Percentiles rank a stretch among this genome's conserved stretches.
Conservation (phyloP, 2,329 filamentous ascomycete genomes). For the Sporothrix euskadiensis region DNA sequence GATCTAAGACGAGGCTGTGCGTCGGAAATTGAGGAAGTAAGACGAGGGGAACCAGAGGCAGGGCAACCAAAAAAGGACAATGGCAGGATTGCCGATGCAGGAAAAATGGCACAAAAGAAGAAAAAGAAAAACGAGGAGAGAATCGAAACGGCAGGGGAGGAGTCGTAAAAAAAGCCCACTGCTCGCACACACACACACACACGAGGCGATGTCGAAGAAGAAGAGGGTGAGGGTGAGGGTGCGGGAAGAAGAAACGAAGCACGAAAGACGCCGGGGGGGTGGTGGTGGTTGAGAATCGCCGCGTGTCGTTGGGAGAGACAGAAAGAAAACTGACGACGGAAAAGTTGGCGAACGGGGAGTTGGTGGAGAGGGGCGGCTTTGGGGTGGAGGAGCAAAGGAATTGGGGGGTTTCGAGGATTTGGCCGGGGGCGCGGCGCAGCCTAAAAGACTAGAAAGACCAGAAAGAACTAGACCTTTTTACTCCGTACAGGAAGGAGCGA, state of each 20-base stretch:
- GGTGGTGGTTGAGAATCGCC: conserved; percentile 15
- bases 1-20: conserved; percentile 1
- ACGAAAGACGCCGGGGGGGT: conserved; percentile 14
- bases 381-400: conserved; percentile 19
- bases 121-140: neutral
- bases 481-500: neutral
- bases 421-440: neutral
- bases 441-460: neutral
- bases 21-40: neutral
- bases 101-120: neutral
- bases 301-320: conserved; percentile 21
- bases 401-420: conserved; percentile 20
- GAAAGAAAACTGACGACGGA: conserved; percentile 2
- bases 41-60: neutral
- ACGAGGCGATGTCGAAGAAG: neutral
- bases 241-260: neutral
- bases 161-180: neutral
- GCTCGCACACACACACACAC: conserved; percentile 15
- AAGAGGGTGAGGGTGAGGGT: neutral
- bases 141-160: neutral
- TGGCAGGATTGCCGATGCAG: neutral
- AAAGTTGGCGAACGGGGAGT: conserved; percentile 24
- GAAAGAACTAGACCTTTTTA: neutral
- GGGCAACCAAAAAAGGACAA: conserved; percentile 7
- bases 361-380: conserved; percentile 13